Evolutionary conservation across 805 yeast species (phyloP), one percentile per base, ranked within the genome.

Genomic region (Martiniozyma abietophila): DNA sequence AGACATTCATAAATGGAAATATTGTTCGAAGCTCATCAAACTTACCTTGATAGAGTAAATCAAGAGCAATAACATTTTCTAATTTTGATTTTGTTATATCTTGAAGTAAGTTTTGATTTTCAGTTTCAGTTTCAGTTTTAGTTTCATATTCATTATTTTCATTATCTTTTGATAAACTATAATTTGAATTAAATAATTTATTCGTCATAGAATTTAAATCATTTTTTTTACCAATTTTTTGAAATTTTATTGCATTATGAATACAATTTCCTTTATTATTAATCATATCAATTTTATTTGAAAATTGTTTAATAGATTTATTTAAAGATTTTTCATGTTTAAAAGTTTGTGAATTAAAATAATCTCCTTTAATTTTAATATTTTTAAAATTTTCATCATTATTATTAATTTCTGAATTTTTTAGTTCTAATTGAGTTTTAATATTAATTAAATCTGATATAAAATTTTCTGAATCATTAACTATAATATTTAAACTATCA

Each of bases 41-140:
- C n/a, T 51, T 44, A 2, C 62, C 62, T 15, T 48, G 48, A 28
- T 59, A 32, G 14, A 58, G 26, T 18, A 58, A 38, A 38, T 58
- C 60, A n/a, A n/a, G n/a, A n/a, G n/a, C 46, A 55, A 44, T 6
- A 53, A 40, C 8, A 58, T 44, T 5, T 59, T 47, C 16, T 25
- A 12, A 16, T 19, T 32, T n/a, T n/a, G n/a, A n/a, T n/a, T n/a
- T n/a, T n/a, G n/a, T n/a, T n/a, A n/a, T n/a, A n/a, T n/a, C n/a
- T n/a, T n/a, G n/a, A n/a, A n/a, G n/a, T n/a, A n/a, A n/a, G n/a
- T n/a, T n/a, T 20, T 56, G 38, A 29, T 50, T 53, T n/a, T n/a
- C n/a, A n/a, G n/a, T n/a, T n/a, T n/a, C n/a, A n/a, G n/a, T n/a
- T n/a, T n/a, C n/a, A n/a, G n/a, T n/a, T n/a, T n/a, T n/a, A n/a